Evolutionary conservation across 176 grass and related monocot genomes (phyloP).

Genomic region (Avena atlantica): DNA sequence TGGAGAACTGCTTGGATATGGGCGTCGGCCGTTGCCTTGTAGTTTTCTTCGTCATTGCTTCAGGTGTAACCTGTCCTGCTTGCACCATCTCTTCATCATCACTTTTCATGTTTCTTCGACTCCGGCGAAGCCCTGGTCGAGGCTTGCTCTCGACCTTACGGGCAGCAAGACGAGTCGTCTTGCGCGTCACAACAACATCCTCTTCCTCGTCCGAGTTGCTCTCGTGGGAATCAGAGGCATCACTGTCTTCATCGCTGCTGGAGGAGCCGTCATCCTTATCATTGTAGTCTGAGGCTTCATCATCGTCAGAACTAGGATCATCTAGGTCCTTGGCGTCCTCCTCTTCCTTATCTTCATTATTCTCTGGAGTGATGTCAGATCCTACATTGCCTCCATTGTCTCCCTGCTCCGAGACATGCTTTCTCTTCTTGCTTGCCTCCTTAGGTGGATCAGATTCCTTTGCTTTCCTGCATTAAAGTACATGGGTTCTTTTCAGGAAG

Average conservation of each 20-base stretch:
- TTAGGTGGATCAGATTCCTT: constrained; percentile 40
- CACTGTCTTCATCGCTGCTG: constrained; percentile 35
- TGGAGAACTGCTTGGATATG: constrained; percentile 41
- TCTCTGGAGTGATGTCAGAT: constrained; percentile 36
- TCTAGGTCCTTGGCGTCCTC: constrained; percentile 41
- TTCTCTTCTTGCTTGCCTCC: constrained; percentile 40
- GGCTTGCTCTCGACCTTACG: constrained; percentile 32
- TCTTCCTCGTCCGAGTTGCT: constrained; percentile 36
- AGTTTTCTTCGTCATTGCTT: constrained; percentile 59
- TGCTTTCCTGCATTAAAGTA: constrained; percentile 51
- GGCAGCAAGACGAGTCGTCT: constrained; percentile 42
- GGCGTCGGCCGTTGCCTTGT: constrained; percentile 60
- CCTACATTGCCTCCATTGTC: constrained; percentile 33
- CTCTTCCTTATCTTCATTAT: constrained; percentile 21
- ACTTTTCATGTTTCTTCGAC: constrained; percentile 57
- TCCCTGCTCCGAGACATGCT: constrained; percentile 16
- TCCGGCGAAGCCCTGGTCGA: constrained; percentile 50
- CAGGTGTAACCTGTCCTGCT: constrained; percentile 40
- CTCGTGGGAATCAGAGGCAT: constrained; percentile 39
- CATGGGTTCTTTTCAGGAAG: constrained; percentile 26
- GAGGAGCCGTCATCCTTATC: constrained; percentile 42
- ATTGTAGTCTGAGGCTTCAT: constrained; percentile 48
- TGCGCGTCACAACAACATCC: constrained; percentile 11
- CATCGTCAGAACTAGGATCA: constrained; percentile 41
- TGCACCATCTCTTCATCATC: constrained; percentile 26